phyloP scores from a whole-genome alignment of 75 land plant genomes.

The Chamaecyparis obtusa region DNA sequence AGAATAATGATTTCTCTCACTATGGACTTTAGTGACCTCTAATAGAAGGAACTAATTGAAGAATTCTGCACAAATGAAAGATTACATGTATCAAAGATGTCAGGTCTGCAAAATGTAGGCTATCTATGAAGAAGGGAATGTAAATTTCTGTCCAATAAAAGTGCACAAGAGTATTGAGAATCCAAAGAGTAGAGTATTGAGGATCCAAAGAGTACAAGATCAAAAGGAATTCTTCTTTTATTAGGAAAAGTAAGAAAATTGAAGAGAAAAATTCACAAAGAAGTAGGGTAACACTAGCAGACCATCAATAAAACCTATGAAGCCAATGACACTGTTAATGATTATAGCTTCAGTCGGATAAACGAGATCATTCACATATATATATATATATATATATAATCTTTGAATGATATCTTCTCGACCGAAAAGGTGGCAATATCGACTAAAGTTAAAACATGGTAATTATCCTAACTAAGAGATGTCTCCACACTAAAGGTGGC shows the following conservation, averaged over 20 bases:
- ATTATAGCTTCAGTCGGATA: too few species aligned
- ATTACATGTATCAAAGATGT: not conserved
- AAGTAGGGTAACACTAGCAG: not conserved
- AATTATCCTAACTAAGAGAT: too few species aligned
- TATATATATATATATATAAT: too few species aligned
- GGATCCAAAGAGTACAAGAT: too few species aligned
- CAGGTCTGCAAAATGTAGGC: not conserved
- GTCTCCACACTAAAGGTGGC: too few species aligned
- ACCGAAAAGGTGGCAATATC: too few species aligned
- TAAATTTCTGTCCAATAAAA: not conserved
- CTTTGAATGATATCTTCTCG: too few species aligned
- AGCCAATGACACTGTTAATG: not conserved
- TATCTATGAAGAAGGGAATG: not conserved
- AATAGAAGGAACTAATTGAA: not conserved
- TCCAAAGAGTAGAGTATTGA: not conserved
- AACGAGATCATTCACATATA: too few species aligned
- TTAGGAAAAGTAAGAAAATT: not conserved
- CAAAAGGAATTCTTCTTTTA: too few species aligned
- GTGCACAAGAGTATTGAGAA: not conserved
- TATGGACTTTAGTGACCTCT: not conserved
- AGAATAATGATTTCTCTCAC: not conserved
- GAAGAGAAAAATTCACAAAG: not conserved
- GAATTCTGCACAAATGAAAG: not conserved
- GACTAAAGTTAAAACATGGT: too few species aligned
- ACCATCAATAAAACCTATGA: not conserved